phyloP scores from a whole-genome alignment of 805 yeast genomes.

The Starmerella gropengiesseri region DNA sequence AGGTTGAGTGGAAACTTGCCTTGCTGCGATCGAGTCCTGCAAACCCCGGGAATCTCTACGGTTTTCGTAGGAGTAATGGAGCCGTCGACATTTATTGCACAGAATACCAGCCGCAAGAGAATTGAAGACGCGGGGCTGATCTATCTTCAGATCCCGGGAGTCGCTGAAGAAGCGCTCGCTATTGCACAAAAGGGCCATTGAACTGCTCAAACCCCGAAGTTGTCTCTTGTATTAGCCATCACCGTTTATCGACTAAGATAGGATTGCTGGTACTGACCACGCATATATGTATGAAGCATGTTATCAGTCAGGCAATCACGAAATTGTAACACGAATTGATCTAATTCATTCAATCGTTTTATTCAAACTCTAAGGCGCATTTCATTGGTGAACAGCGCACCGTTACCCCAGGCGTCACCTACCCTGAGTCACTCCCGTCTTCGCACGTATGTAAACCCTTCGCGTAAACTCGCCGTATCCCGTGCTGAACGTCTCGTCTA shows the following conservation, averaged over 20 bases:
- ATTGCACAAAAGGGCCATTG: slow-evolving; percentile 59
- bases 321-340: no score
- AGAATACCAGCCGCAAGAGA: slow-evolving; percentile 52
- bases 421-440: no score
- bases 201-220: no score
- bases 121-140: slow-evolving; percentile 49
- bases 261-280: no score
- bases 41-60: slow-evolving; percentile 43
- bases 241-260: no score
- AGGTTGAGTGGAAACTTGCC: slow-evolving; percentile 85
- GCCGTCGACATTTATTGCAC: slow-evolving; percentile 77
- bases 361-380: no score
- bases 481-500: not conserved
- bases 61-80: slow-evolving; percentile 89
- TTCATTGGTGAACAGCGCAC: no score
- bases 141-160: slow-evolving; percentile 74
- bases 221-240: not conserved
- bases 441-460: no score
- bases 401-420: no score
- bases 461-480: not conserved
- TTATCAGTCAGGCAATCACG: no score
- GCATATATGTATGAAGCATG: no score
- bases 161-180: slow-evolving; percentile 54
- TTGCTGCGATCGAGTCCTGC: slow-evolving; percentile 69
- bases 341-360: no score